These are phyloP conservation scores for Thelonectria blattea DNA, from an alignment of 2,329 filamentous ascomycete species.

Conservation along the genomic window DNA sequence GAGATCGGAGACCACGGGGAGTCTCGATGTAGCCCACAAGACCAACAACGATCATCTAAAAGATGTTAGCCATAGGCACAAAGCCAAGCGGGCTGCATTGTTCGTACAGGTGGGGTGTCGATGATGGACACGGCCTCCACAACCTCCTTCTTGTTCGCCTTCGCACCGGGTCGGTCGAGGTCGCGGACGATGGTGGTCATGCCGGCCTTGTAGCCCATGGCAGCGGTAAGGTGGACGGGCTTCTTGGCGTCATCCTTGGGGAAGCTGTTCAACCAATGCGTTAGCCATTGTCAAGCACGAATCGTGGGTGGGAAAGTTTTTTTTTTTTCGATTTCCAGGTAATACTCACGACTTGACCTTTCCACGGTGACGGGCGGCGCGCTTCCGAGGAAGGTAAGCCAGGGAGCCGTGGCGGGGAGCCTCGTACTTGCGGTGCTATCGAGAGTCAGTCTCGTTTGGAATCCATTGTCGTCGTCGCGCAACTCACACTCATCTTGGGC, in stretches of 20 bases:
- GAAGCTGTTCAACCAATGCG: constrained; percentile 68
- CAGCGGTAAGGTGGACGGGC: constrained; percentile 96
- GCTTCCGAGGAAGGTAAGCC: constrained; percentile 88
- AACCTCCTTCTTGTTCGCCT: constrained; percentile 99
- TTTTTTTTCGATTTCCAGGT: constrained; percentile 9
- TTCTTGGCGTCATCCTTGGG: constrained; percentile 99
- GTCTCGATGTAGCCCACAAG: constrained; percentile 99
- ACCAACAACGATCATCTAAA: constrained; percentile 99
- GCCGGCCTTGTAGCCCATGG: constrained; percentile 99
- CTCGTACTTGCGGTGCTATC: constrained; percentile 67
- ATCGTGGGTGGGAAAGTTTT: constrained; percentile 11
- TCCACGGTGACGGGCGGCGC: constrained; percentile 90
- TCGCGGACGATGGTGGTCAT: constrained; percentile 99
- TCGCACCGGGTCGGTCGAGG: constrained; percentile 97
- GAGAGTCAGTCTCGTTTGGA: constrained; percentile 24
- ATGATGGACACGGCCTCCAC: constrained; percentile 88
- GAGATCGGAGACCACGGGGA: constrained; percentile 97
- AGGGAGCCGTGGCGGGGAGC: constrained; percentile 95
- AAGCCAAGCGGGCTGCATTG: constrained; percentile 81
- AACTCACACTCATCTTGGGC: constrained; percentile 51
- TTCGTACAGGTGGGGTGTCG: constrained; percentile 94
- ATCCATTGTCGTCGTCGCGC: constrained; percentile 32
- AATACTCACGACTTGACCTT: constrained; percentile 94
- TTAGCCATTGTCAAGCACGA: constrained; percentile 34
- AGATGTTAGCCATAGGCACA: constrained; percentile 76